A percentile compares a stretch with the other conserved stretches of the same genome.
These are phyloP conservation scores for Juncus effusus DNA, from an alignment of 176 grass and related monocot genomes.

Conservation along the genomic window DNA sequence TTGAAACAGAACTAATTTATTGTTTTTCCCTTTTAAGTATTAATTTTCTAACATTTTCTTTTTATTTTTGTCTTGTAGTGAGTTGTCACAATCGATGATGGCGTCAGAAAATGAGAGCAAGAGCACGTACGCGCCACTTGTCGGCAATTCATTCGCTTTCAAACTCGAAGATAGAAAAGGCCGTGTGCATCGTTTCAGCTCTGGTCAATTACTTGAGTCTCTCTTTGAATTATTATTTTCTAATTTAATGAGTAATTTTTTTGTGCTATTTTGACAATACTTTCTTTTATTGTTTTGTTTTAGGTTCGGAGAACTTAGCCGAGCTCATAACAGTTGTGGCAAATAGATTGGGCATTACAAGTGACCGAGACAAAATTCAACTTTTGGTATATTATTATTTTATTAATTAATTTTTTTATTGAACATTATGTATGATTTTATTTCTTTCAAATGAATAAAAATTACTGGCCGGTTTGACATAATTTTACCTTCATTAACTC, in stretches of 20 bases:
- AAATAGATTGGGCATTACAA: conserved; percentile 50
- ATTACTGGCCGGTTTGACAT: too few relatives aligned
- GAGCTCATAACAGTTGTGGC: conserved; percentile 60
- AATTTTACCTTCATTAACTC: too few relatives aligned
- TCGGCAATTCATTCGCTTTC: conserved; percentile 86
- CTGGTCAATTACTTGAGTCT: conserved; percentile 30
- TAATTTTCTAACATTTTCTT: neutral
- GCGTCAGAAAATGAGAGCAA: conserved; percentile 67
- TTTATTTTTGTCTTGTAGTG: conserved; percentile 38
- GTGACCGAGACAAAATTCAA: conserved; percentile 54
- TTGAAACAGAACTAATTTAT: too few relatives aligned
- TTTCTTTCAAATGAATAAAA: too few relatives aligned
- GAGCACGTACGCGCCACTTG: conserved; percentile 50
- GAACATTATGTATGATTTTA: too few relatives aligned
- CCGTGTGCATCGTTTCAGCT: conserved; percentile 76
- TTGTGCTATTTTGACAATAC: neutral
- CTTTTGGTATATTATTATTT: conserved; percentile 64
- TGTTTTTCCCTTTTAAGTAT: too few relatives aligned
- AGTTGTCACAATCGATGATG: conserved; percentile 66
- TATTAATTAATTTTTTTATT: neutral
- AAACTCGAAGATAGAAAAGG: conserved; percentile 79
- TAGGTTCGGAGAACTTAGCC: conserved; percentile 59
- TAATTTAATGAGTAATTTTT: too few relatives aligned
- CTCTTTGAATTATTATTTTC: too few relatives aligned
- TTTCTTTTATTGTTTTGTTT: conserved; percentile 25